These are phyloP conservation scores for Hygrophorus russula DNA, from an alignment of 768 basidiomycete genomes.

Conservation along the genomic window DNA sequence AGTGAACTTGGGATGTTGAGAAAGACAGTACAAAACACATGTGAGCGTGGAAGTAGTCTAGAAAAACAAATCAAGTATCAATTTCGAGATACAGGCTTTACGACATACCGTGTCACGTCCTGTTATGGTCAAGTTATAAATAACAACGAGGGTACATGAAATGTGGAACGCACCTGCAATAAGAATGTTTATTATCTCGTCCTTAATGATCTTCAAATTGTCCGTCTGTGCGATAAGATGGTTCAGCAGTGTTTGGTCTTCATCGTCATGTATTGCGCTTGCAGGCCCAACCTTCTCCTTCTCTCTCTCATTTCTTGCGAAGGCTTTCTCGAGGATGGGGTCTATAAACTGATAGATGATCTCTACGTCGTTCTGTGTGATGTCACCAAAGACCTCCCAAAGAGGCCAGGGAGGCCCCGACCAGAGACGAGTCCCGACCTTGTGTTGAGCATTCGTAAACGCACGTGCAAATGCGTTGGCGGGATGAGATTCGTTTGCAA, in stretches of 20 bases:
- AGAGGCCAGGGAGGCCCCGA: constrained; percentile 44
- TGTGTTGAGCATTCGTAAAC: constrained; percentile 35
- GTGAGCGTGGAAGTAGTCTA: constrained; percentile 26
- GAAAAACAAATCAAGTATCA: too few relatives aligned
- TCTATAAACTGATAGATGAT: constrained; percentile 41
- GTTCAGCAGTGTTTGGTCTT: constrained; percentile 41
- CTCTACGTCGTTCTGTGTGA: constrained; percentile 36
- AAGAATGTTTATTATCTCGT: constrained; percentile 28
- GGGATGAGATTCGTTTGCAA: constrained; percentile 15
- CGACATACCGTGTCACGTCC: too few relatives aligned
- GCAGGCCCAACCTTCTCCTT: constrained; percentile 15
- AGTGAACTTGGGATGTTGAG: constrained; percentile 38
- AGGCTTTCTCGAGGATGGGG: constrained; percentile 27
- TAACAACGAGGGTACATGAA: background rate
- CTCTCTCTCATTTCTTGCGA: background rate
- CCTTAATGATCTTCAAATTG: constrained; percentile 21
- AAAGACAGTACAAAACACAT: constrained; percentile 32
- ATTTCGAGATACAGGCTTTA: too few relatives aligned
- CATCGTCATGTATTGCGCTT: constrained; percentile 17
- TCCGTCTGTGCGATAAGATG: constrained; percentile 40
- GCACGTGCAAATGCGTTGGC: constrained; percentile 37
- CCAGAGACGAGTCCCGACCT: constrained; percentile 30
- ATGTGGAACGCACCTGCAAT: constrained; percentile 18
- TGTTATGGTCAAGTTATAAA: background rate
- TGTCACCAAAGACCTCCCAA: constrained; percentile 36